Evolutionary conservation across 1,284 basidiomycete genomes (phyloP).

Genomic region (Fomitopsis pinicola): DNA sequence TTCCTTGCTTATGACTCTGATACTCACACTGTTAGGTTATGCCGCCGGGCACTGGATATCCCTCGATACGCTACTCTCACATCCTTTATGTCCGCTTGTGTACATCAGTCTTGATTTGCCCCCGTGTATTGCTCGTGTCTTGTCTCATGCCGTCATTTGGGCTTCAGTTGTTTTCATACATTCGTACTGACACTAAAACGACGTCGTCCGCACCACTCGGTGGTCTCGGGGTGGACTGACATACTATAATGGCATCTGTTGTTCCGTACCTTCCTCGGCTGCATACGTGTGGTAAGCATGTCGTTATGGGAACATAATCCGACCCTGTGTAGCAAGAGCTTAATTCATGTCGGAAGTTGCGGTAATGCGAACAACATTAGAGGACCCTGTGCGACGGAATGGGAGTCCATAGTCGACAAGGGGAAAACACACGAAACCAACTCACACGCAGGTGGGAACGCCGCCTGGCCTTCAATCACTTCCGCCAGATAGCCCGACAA

Average conservation of each 20-base stretch:
- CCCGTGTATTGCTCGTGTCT: background rate
- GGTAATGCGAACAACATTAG: background rate
- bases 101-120: background rate
- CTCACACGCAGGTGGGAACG: constrained; percentile 3
- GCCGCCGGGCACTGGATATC: background rate
- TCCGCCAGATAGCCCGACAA: background rate
- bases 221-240: background rate
- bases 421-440: background rate
- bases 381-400: background rate
- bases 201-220: background rate
- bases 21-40: background rate
- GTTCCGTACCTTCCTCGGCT: background rate
- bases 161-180: background rate
- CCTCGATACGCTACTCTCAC: background rate
- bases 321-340: background rate
- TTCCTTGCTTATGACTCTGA: background rate
- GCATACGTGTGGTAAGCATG: background rate
- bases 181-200: background rate
- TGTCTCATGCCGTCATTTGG: background rate
- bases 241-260: background rate
- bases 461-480: background rate
- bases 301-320: background rate
- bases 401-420: background rate
- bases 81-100: background rate
- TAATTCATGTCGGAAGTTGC: background rate